Base-by-base conservation (phyloP, 208 protist genomes). In the Naegleria gruberi region DNA sequence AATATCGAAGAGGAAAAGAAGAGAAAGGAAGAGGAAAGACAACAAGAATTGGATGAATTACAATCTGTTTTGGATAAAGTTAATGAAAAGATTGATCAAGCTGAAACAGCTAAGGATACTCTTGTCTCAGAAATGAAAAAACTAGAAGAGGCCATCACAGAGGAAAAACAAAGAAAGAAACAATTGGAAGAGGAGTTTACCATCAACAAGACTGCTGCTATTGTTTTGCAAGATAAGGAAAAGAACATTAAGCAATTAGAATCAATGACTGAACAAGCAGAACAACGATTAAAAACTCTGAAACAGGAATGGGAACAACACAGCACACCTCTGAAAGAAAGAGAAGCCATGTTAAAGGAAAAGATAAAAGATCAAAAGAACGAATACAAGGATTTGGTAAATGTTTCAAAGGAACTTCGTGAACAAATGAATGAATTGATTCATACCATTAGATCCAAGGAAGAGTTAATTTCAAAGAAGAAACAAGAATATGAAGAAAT, bases 281-380 rank as follows among this genome's bases (percentile, higher is more conserved):
- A 3, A 5, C 43, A 55, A 77, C 15, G 30, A 10, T 15, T 90
- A 4, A 45, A 84, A 0, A 26, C n/a, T 6, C 23, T 90, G 10
- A 65, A 55, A 4, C 73, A 37, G n/a, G 57, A 90, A 23, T 90
- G 89, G 89, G 89, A 90, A 90, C 40, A 45, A 77, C 42, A 51
- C 17, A 42, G 89, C 34, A 45, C 6, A 19, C 37, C 51, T 30
- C 40, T 90, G 26, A 74, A 84, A 40, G 26, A 90, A 43, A 10
- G 77, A 51, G 19, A 43, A 19, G 17, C 65, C 17, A 17, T 15
- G 12, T 12, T 74, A 0, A 81, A 82, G 12, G 4, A 42, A 8
- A 26, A 83, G 4, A 8, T 42, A 12, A 34, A n/a, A 12, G 26
- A 87, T 23, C 12, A 51, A 15, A 90, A 90, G n/a, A 34, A 43